Evolutionary conservation across 345 rosid species (phyloP), one percentile per base, ranked within the genome.

Genomic region (Combretum micranthum): DNA sequence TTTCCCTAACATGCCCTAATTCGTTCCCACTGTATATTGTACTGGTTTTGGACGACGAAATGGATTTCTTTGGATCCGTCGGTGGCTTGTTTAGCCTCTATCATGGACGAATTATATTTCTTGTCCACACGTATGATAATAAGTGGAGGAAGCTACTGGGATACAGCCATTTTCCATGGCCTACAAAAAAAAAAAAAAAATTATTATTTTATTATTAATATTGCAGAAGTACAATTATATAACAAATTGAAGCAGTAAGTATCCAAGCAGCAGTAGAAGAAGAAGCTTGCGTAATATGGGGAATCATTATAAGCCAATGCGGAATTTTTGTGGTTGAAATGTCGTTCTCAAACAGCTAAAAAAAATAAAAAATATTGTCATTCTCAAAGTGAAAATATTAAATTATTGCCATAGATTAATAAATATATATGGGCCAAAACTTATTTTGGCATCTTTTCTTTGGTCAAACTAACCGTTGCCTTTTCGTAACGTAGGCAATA

Each of bases 311-410:
- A 53, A 48, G 59, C 63, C 55, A 52, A 25, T 59, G 74, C 66
- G 53, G 42, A 44, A 50, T 32, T 44, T 59, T 42, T 47, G 16
- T 66, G 64, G 83, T 75, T 78, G 62, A 59, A 59, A 64, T 62
- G 77, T 82, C 84, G 48, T 69, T 85, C 42, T 74, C 83, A 77
- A 25, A n/a, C n/a, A n/a, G n/a, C n/a, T n/a, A n/a, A n/a, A n/a
- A n/a, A n/a, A n/a, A n/a, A n/a, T n/a, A n/a, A n/a, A n/a, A n/a
- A n/a, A n/a, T n/a, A n/a, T n/a, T n/a, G n/a, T 69, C 53, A 51
- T 17, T 68, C 26, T 52, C 54, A 25, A 25, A 25, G 26, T 32
- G 39, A 32, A 32, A 45, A 55, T 47, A 52, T 32, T n/a, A 2
- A 2, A 45, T 2, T 20, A 9, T 21, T 16, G 14, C 17, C 44